Evolutionary conservation across 2,329 filamentous ascomycete genomes (phyloP).

Genomic region (Lasiodiplodia citricola): DNA sequence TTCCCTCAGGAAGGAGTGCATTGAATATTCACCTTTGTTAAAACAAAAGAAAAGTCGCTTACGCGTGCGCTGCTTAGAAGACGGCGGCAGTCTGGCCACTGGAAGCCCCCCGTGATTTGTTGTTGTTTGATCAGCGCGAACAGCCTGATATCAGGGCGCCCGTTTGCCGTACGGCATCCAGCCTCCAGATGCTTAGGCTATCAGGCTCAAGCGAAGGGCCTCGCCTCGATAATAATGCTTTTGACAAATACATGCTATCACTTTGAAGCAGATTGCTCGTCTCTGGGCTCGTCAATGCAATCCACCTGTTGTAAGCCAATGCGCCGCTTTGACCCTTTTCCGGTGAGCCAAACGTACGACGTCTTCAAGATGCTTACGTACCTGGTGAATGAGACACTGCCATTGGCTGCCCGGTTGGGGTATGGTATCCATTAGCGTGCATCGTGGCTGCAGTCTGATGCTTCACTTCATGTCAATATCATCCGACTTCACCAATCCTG

Average conservation of each 20-base stretch:
- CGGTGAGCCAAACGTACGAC: no score
- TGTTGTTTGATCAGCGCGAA: background rate
- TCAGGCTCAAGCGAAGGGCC: background rate
- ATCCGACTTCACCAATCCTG: no score
- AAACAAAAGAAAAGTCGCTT: background rate
- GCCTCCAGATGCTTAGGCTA: background rate
- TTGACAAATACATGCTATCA: background rate
- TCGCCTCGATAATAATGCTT: background rate
- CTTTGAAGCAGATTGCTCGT: background rate
- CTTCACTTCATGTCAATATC: no score
- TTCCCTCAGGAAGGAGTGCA: background rate
- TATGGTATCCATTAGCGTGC: no score
- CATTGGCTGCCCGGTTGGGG: no score
- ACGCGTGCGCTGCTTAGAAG: background rate
- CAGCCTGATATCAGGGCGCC: background rate
- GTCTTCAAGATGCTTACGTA: no score
- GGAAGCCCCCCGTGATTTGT: background rate
- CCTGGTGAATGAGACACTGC: no score
- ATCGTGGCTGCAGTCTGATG: no score
- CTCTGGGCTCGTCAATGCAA: no score
- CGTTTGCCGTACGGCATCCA: background rate
- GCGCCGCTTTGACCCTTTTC: no score
- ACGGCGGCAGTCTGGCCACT: background rate
- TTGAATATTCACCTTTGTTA: background rate
- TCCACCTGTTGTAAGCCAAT: no score